Base-by-base conservation (phyloP, 73 alveolate genomes). In the Tetrahymena thermophila region DNA sequence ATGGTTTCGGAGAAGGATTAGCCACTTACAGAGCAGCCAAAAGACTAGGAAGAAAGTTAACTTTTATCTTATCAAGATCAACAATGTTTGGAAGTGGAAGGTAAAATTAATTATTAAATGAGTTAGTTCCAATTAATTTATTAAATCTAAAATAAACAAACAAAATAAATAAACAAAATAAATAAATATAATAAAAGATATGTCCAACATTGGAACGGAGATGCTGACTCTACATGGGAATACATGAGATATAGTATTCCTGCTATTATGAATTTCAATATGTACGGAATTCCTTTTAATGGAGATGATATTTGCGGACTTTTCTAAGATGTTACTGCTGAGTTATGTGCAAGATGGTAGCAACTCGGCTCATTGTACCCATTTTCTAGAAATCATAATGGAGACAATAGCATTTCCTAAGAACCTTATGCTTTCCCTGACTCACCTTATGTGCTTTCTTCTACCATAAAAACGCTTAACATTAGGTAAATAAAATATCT, bases 241-340 rank as follows among this genome's bases (percentile, higher is more conserved):
- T 98, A 97, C 96, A 97, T 99, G 99, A 98, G 96, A 94, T 96
- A 96, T 97, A 97, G 99, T 21, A 97, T 99, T 84, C 95, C 98
- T 93, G 99, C 99, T 40, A 98, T 99, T 94, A 97, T 99, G 97
- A 98, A 97, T 96, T 98, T 97, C 98, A 97, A 98, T 40, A 96
- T 99, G 97, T 99, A 98, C 95, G 99, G 99, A 16, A 97, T 98
- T 57, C 99, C 99, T 17, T 96, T 97, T 57, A 97, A 94, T 23
- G 99, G 99, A 14, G 99, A 99, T 96, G 99, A 99, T 94, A 98
- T 98, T 85, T 99, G 99, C 95, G 99, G 99, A 34, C 99, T 99
- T 94, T 94, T 93, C 57, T 96, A 97, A 0, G 95, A 98, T 93
- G 96, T 99, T 6, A 96, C 96, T 83, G 96, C 96, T 17, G 96